Percentiles rank a stretch among this genome's conserved stretches.
These are phyloP conservation scores for Chlorella sp. DNA, from an alignment of 139 green algal species.

Conservation along the genomic window DNA sequence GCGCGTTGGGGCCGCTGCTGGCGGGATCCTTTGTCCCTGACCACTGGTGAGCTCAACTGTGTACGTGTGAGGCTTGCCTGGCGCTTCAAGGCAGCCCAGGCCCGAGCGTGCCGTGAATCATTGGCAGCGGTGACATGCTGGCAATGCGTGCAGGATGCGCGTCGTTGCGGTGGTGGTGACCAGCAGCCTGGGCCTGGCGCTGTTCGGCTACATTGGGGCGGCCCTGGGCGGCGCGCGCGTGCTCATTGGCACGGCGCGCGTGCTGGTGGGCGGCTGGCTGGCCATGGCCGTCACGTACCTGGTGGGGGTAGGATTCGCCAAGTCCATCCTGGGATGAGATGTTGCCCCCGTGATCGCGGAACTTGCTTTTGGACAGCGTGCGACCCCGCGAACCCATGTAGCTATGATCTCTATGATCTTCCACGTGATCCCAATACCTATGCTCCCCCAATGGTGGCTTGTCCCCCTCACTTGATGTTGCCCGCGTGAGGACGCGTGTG, in stretches of 20 bases:
- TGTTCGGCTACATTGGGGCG: constrained; percentile 62
- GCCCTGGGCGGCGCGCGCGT: constrained; percentile 51
- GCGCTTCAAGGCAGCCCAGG: not conserved
- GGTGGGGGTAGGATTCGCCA: constrained; percentile 33
- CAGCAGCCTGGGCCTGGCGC: constrained; percentile 19
- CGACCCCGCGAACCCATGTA: too few species aligned
- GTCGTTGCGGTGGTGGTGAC: constrained; percentile 11
- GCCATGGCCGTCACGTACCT: constrained; percentile 69
- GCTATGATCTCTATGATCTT: too few species aligned
- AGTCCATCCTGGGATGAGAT: too few species aligned
- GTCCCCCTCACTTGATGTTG: too few species aligned
- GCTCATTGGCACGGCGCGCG: constrained; percentile 36
- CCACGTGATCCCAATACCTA: too few species aligned
- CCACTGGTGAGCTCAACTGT: constrained; percentile 5
- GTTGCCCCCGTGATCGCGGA: too few species aligned
- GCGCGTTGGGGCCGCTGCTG: constrained; percentile 31
- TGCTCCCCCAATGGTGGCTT: too few species aligned
- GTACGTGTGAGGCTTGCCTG: not conserved
- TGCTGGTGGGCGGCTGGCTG: constrained; percentile 71
- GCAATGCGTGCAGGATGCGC: constrained; percentile 7
- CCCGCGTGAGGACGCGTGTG: too few species aligned
- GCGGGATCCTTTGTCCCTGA: constrained; percentile 31
- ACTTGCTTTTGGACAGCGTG: too few species aligned
- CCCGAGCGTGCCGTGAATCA: not conserved
- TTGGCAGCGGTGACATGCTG: too few species aligned